A percentile compares a stretch with the other conserved stretches of the same genome.
phyloP scores from a whole-genome alignment of 768 basidiomycete species.

The Coprinopsis marcescibilis region DNA sequence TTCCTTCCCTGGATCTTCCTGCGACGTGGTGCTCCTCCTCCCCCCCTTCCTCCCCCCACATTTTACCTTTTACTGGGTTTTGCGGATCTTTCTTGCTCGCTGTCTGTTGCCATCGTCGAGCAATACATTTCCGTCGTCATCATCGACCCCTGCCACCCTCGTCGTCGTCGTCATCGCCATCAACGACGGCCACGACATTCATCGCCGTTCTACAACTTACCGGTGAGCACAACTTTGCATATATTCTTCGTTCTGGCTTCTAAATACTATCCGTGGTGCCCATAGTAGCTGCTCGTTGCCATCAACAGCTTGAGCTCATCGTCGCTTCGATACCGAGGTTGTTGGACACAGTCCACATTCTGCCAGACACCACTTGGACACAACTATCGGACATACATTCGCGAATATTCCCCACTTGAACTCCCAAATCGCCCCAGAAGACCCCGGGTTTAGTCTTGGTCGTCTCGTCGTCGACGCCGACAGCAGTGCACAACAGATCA shows the following conservation, averaged over 20 bases:
- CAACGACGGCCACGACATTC: neutral
- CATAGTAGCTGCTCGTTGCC: neutral
- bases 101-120: neutral
- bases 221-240: neutral
- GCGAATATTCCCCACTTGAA: too few relatives aligned
- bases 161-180: neutral
- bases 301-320: conserved; percentile 3
- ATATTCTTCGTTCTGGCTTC: neutral
- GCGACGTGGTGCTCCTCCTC: conserved; percentile 3
- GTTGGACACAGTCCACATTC: neutral
- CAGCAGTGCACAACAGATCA: too few relatives aligned
- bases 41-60: neutral
- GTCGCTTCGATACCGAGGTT: neutral
- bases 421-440: too few relatives aligned
- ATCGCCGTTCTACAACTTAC: neutral
- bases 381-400: too few relatives aligned
- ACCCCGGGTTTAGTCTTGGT: too few relatives aligned
- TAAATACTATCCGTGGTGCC: neutral
- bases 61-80: neutral
- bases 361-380: neutral
- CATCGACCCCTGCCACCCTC: neutral
- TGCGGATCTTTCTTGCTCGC: neutral
- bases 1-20: neutral
- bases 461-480: too few relatives aligned
- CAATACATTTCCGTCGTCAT: neutral